phyloP scores from a whole-genome alignment of 2,329 filamentous ascomycete genomes.

The Macrophomina phaseolina region DNA sequence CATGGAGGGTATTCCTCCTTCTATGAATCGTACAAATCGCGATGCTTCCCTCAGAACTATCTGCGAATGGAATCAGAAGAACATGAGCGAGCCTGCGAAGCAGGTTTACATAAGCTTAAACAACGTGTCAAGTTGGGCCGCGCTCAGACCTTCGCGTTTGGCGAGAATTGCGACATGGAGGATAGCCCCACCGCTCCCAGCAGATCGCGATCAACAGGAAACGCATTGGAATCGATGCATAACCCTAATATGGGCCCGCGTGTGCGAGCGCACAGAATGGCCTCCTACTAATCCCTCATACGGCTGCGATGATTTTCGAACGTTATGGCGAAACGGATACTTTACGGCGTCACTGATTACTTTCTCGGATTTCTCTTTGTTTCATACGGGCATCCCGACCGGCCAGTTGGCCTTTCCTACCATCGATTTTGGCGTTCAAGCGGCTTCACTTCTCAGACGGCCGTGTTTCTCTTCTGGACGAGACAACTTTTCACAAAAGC shows the following conservation, averaged over 20 bases:
- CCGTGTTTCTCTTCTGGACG: constrained; percentile 23
- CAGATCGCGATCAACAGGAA: constrained; percentile 42
- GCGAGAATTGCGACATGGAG: constrained; percentile 67
- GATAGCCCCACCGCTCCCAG: constrained; percentile 63
- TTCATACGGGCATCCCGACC: constrained; percentile 19
- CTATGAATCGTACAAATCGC: constrained; percentile 75
- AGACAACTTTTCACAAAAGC: constrained; percentile 29
- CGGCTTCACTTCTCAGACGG: constrained; percentile 38
- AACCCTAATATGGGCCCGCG: constrained; percentile 16
- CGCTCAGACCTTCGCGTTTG: constrained; percentile 95
- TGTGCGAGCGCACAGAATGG: constrained; percentile 40
- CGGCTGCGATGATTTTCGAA: constrained; percentile 27
- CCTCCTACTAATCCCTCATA: constrained; percentile 41
- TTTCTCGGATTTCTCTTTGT: constrained; percentile 34
- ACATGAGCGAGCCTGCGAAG: constrained; percentile 91
- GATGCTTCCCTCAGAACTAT: constrained; percentile 94
- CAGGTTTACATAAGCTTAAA: constrained; percentile 91
- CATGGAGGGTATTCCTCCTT: constrained; percentile 96
- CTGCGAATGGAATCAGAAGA: constrained; percentile 95
- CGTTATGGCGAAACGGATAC: constrained; percentile 40
- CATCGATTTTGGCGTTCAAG: constrained; percentile 42
- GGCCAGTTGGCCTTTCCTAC: constrained; percentile 15
- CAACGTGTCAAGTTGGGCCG: constrained; percentile 84
- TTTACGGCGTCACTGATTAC: constrained; percentile 44
- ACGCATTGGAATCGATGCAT: constrained; percentile 36